Conservation (phyloP, 2,329 filamentous ascomycete species). For the Sarocladium brachiariae region DNA sequence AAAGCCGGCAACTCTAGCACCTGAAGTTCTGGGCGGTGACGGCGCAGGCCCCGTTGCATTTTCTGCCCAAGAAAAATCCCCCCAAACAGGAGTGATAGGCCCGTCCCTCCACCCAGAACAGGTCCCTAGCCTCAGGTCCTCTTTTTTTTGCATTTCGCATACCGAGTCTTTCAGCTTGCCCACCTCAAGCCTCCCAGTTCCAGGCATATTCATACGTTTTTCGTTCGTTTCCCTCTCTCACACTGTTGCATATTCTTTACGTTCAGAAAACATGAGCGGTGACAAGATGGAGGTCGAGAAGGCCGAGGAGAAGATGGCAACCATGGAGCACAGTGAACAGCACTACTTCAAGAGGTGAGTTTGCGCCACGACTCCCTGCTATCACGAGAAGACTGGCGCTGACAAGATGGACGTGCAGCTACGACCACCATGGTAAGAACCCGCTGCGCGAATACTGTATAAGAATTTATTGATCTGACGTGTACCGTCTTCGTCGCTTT, state of each 20-base stretch:
- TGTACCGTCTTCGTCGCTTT: constrained; percentile 17
- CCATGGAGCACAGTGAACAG: constrained; percentile 89
- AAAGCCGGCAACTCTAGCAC: background rate
- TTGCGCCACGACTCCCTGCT: constrained; percentile 2
- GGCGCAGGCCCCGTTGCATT: constrained; percentile 4
- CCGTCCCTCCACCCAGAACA: background rate
- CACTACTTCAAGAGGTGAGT: constrained; percentile 96
- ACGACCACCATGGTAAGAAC: constrained; percentile 86
- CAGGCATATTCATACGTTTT: too few species aligned
- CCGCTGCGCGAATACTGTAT: constrained; percentile 9
- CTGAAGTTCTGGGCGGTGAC: constrained; percentile 6
- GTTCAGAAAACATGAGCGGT: constrained; percentile 36
- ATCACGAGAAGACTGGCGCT: background rate
- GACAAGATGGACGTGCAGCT: constrained; percentile 47
- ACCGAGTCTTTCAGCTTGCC: background rate
- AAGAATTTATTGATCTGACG: constrained; percentile 9
- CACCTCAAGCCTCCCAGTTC: background rate
- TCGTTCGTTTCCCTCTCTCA: constrained; percentile 8
- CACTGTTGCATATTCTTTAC: background rate
- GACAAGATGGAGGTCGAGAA: constrained; percentile 52
- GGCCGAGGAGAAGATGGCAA: constrained; percentile 57
- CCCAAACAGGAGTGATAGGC: background rate
- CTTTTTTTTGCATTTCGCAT: background rate
- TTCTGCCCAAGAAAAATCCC: constrained; percentile 9
- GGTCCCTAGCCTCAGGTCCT: background rate